phyloP scores from a whole-genome alignment of 2,329 filamentous ascomycete genomes.

The Pleurostoma richardsiae region DNA sequence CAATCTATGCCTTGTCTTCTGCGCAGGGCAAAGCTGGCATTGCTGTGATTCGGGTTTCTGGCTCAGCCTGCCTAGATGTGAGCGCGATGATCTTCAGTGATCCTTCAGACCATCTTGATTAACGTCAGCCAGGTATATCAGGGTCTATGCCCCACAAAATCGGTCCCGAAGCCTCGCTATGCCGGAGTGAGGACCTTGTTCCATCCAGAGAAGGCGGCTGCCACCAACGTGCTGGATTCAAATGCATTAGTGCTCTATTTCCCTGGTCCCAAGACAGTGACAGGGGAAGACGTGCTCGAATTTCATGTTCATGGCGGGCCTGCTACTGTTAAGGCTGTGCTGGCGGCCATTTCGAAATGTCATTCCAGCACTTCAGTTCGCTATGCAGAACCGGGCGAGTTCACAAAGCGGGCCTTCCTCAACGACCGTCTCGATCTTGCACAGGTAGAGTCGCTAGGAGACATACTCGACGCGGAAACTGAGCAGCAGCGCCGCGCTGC shows the following conservation, averaged over 20 bases:
- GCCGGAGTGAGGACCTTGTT: constrained; percentile 74
- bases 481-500: constrained; percentile 90
- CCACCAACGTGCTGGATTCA: constrained; percentile 63
- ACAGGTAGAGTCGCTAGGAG: constrained; percentile 67
- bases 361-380: constrained; percentile 45
- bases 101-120: constrained; percentile 5
- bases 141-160: constrained; percentile 42
- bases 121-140: constrained; percentile 39
- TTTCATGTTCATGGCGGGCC: constrained; percentile 90
- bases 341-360: constrained; percentile 67
- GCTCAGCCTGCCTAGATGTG: constrained; percentile 67
- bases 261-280: constrained; percentile 74
- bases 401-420: constrained; percentile 86
- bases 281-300: constrained; percentile 89
- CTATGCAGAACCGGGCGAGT: constrained; percentile 92
- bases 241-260: constrained; percentile 80
- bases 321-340: constrained; percentile 81
- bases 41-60: constrained; percentile 83
- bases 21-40: constrained; percentile 83
- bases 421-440: constrained; percentile 81
- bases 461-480: constrained; percentile 65
- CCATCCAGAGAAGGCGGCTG: constrained; percentile 31
- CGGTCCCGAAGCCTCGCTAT: constrained; percentile 41
- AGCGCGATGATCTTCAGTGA: constrained; percentile 9
- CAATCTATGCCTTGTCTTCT: constrained; percentile 90